Evolutionary conservation across 2,329 filamentous ascomycete species (phyloP).

Genomic region (Exserohilum turcica): DNA sequence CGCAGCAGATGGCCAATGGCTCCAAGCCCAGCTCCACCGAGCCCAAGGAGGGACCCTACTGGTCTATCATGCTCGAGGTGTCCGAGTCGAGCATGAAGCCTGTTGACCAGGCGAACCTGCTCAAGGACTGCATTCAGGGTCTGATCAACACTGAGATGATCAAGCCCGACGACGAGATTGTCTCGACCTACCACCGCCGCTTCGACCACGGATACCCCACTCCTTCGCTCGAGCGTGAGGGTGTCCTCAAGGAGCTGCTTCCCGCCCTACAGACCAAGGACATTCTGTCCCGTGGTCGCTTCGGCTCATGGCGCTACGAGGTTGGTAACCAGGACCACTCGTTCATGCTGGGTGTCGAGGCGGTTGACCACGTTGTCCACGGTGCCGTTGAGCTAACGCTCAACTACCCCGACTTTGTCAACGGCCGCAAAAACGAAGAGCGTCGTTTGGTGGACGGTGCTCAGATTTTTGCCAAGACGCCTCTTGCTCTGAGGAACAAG

Average conservation of each 20-base stretch:
- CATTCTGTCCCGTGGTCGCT: slow-evolving; percentile 94
- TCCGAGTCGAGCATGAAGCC: slow-evolving; percentile 96
- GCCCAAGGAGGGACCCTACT: slow-evolving; percentile 89
- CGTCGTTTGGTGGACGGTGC: slow-evolving; percentile 66
- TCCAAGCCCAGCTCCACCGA: slow-evolving; percentile 75
- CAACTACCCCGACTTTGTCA: slow-evolving; percentile 97
- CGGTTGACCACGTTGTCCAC: slow-evolving; percentile 86
- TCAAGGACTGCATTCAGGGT: slow-evolving; percentile 92
- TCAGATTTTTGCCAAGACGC: slow-evolving; percentile 59
- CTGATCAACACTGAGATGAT: slow-evolving; percentile 99
- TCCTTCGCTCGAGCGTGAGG: slow-evolving; percentile 91
- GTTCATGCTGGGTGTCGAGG: slow-evolving; percentile 96
- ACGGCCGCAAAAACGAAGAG: slow-evolving; percentile 71
- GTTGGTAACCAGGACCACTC: slow-evolving; percentile 97
- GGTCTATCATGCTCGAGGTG: slow-evolving; percentile 99
- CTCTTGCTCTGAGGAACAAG: slow-evolving; percentile 36
- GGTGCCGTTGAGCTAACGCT: slow-evolving; percentile 89
- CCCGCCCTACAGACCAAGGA: slow-evolving; percentile 89
- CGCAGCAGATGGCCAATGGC: slow-evolving; percentile 83
- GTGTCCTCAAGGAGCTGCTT: slow-evolving; percentile 87
- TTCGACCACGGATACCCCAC: slow-evolving; percentile 99
- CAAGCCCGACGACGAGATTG: slow-evolving; percentile 86
- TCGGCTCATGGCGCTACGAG: slow-evolving; percentile 98
- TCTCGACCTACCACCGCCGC: slow-evolving; percentile 96
- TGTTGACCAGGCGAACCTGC: slow-evolving; percentile 81